Evolutionary conservation across 306 rosid species (phyloP).

Genomic region (Gillenia trifoliata): DNA sequence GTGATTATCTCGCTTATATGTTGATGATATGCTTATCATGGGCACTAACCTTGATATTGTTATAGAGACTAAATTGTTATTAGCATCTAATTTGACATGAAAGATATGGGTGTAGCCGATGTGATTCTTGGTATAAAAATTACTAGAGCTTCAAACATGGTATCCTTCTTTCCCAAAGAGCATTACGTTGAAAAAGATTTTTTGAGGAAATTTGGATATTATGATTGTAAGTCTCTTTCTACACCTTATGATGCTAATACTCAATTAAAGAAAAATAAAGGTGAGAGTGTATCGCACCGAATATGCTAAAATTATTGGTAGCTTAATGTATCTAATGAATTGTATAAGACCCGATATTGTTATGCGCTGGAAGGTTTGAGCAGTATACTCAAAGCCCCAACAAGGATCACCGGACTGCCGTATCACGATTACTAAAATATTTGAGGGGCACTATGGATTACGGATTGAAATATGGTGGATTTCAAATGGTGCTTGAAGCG

Average conservation of each 20-base stretch:
- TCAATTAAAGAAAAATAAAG: neutral
- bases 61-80: neutral
- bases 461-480: neutral
- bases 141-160: neutral
- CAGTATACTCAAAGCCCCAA: neutral
- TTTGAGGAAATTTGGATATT: neutral
- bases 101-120: neutral
- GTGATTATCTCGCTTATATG: neutral
- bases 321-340: neutral
- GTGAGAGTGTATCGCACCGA: neutral
- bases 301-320: neutral
- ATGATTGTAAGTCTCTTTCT: neutral
- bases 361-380: neutral
- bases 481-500: neutral
- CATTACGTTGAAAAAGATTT: neutral
- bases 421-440: neutral
- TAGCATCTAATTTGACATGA: neutral
- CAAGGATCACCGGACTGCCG: neutral
- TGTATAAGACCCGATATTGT: neutral
- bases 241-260: neutral
- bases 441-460: neutral
- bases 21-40: neutral
- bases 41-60: neutral
- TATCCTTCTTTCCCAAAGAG: neutral
- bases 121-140: neutral